Evolutionary conservation across 1,139 yeast genomes (phyloP), one percentile per base, ranked within the genome.

Genomic region (Pichia kudriavzevii): DNA sequence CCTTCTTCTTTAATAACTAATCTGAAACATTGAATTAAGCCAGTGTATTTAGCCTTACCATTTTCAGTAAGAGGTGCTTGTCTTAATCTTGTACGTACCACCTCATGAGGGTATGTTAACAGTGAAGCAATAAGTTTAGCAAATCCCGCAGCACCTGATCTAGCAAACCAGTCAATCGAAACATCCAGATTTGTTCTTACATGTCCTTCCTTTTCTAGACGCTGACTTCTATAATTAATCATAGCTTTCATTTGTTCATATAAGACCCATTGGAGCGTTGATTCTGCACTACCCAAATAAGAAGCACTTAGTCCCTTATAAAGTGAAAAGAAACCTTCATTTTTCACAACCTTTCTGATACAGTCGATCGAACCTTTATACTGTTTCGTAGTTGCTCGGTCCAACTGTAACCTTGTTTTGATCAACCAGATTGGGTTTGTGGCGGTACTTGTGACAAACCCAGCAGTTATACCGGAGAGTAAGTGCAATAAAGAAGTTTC

Each of bases 361-460:
- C 97, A 91, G 56, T 91, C 97, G 72, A 79, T 70, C 5, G 95
- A 83, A 59, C 82, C 88, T 41, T 70, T 79, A 58, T 88, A 91
- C 46, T 70, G 69, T 44, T 78, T 75, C 11, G 71, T 69, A 33
- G 70, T 68, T 13, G 73, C 60, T 55, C 79, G 82, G 57, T 91
- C 98, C 39, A 93, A 68, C 54, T 93, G 99, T 32, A 93, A 69
- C 51, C 99, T 70, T 1, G 99, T 93, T 58, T 93, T 93, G 41
- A 93, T 80, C 45, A 93, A 66, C 99, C 99, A 93, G 38, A 93
- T 93, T n/a, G 99, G 99, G 56, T 93, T 93, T 0, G 99, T 93
- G n/a, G 93, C 95, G 0, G 98, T 91, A 4, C 96, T 81, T 0
- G 98, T 93, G 15, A 82, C 93, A 55, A 91, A 67, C 3, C 99